A percentile compares a stretch with the other conserved stretches of the same genome.
Conservation (phyloP, 768 basidiomycete species). For the Pholiota molesta region DNA sequence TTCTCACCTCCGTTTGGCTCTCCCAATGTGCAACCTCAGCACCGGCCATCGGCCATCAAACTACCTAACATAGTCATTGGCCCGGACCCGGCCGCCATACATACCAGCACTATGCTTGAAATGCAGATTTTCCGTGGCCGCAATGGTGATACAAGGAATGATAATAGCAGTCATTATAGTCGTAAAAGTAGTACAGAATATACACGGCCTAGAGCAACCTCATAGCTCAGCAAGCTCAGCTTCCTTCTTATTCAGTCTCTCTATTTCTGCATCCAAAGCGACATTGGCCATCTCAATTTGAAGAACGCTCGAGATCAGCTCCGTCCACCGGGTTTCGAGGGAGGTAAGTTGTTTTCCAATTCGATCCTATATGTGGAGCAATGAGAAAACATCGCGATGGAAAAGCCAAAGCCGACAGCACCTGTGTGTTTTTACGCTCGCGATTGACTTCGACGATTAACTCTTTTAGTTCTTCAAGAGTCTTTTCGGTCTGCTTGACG, state of each 20-base stretch:
- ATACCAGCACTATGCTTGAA: not conserved
- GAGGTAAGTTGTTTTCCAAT: slow-evolving; percentile 78
- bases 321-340: slow-evolving; percentile 90
- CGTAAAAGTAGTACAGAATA: slow-evolving; percentile 14
- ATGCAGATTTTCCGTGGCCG: not conserved
- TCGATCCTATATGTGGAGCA: slow-evolving; percentile 53
- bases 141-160: not conserved
- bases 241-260: slow-evolving; percentile 57
- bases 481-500: slow-evolving; percentile 69
- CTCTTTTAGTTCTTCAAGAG: slow-evolving; percentile 78
- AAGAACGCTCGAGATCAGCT: slow-evolving; percentile 85
- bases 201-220: slow-evolving; percentile 16
- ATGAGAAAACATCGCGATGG: slow-evolving; percentile 2
- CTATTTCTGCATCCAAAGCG: slow-evolving; percentile 83
- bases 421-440: slow-evolving; percentile 86
- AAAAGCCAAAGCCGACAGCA: slow-evolving; percentile 31
- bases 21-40: slow-evolving; percentile 20
- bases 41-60: slow-evolving; percentile 23
- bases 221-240: slow-evolving; percentile 57
- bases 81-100: slow-evolving; percentile 12
- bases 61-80: slow-evolving; percentile 10
- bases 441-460: slow-evolving; percentile 86
- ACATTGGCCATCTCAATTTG: slow-evolving; percentile 97
- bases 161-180: slow-evolving; percentile 8
- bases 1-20: slow-evolving; percentile 24